These are phyloP conservation scores for Podospora didyma DNA, from an alignment of 495 filamentous ascomycete genomes.

Conservation along the genomic window DNA sequence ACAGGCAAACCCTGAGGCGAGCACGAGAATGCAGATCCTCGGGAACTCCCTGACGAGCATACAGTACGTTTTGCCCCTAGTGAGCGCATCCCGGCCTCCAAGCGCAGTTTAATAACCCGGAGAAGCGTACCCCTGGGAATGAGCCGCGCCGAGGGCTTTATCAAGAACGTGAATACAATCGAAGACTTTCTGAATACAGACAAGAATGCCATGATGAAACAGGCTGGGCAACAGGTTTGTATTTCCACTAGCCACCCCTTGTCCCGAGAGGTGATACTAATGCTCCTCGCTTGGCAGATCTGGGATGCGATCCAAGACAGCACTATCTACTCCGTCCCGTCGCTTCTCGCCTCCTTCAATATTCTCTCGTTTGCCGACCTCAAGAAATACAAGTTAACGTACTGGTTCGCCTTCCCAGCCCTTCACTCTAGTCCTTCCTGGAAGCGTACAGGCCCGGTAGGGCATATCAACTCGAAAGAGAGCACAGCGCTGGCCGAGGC, in stretches of 20 bases:
- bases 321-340: constrained; percentile 90
- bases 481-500: constrained; percentile 69
- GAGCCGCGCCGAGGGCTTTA: constrained; percentile 84
- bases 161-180: constrained; percentile 93
- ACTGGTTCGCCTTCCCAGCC: constrained; percentile 93
- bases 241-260: not conserved
- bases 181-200: constrained; percentile 84
- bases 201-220: constrained; percentile 65
- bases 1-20: constrained; percentile 61
- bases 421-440: constrained; percentile 83
- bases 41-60: constrained; percentile 78
- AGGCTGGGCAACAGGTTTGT: constrained; percentile 70
- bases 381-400: constrained; percentile 92
- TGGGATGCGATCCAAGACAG: constrained; percentile 97
- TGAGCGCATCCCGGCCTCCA: not conserved
- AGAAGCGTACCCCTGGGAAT: constrained; percentile 66
- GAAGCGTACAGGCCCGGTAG: constrained; percentile 49
- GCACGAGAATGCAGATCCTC: constrained; percentile 81
- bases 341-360: constrained; percentile 79
- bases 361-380: constrained; percentile 93
- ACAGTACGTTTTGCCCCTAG: constrained; percentile 54
- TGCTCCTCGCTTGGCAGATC: constrained; percentile 51
- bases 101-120: constrained; percentile 5
- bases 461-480: constrained; percentile 58
- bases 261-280: constrained; percentile 8